Evolutionary conservation across 2,329 filamentous ascomycete genomes (phyloP).

Genomic region (Penicillium expansum): DNA sequence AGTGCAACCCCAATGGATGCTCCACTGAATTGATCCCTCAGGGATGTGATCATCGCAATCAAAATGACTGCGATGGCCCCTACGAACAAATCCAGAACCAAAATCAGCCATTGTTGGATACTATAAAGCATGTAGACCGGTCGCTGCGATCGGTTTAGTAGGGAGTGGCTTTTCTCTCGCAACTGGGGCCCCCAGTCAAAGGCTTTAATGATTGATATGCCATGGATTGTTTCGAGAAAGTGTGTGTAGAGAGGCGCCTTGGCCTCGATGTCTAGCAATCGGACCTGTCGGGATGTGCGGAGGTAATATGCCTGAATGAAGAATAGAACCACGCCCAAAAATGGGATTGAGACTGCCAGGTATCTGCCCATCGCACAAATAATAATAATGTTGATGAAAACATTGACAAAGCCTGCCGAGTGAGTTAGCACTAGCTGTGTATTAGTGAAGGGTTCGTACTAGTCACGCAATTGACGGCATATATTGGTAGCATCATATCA

Average conservation of each 20-base stretch:
- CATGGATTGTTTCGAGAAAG: neutral
- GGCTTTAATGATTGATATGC: neutral
- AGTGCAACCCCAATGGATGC: conserved; percentile 2
- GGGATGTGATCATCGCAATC: neutral
- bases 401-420: neutral
- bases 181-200: neutral
- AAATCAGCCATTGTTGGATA: conserved; percentile 1
- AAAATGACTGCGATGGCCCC: neutral
- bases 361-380: neutral
- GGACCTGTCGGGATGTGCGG: neutral
- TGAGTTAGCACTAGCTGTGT: neutral
- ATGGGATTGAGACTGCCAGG: neutral
- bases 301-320: conserved; percentile 1
- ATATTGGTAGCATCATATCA: conserved; percentile 5
- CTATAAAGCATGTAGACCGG: neutral
- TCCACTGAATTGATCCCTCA: neutral
- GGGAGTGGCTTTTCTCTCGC: neutral
- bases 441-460: neutral
- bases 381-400: neutral
- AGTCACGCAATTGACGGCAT: neutral
- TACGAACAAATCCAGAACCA: neutral
- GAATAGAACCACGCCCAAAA: neutral
- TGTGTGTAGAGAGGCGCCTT: conserved; percentile 1
- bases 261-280: no score
- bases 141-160: neutral